These are phyloP conservation scores for Solanum chiquidenum DNA, from an alignment of 257 asterid species.

Conservation along the genomic window DNA sequence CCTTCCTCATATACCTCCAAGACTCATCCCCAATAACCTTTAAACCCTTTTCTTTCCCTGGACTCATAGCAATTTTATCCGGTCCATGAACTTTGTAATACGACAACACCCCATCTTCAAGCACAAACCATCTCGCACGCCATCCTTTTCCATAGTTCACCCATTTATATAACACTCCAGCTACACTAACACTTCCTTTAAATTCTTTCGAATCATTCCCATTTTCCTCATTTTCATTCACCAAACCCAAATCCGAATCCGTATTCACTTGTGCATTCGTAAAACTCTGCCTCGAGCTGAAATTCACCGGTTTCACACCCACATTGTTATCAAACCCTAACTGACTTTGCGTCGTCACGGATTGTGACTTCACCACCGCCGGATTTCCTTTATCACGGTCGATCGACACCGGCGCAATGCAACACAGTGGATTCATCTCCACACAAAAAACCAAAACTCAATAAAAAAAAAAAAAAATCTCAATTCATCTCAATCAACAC, in stretches of 20 bases:
- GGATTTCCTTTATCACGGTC: conserved; percentile 66
- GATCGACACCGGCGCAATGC: conserved; percentile 98
- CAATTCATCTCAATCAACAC: not conserved
- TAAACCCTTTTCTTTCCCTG: conserved; percentile 54
- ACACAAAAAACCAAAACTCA: not conserved
- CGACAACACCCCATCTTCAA: conserved; percentile 94
- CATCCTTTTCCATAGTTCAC: conserved; percentile 98
- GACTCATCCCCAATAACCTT: conserved; percentile 88
- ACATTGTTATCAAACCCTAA: conserved; percentile 25
- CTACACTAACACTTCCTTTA: conserved; percentile 38
- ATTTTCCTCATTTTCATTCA: conserved; percentile 23
- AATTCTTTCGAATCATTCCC: conserved; percentile 20
- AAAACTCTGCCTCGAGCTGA: conserved; percentile 57
- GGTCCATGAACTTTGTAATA: conserved; percentile 96
- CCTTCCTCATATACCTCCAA: conserved; percentile 79
- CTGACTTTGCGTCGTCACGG: conserved; percentile 26
- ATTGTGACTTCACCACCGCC: conserved; percentile 46
- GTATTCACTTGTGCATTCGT: conserved; percentile 33
- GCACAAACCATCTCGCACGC: conserved; percentile 92
- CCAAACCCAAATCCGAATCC: conserved; percentile 17
- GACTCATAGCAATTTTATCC: conserved; percentile 59
- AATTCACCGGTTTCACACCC: conserved; percentile 26
- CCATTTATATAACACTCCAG: conserved; percentile 83
- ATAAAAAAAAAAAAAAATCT: not conserved
- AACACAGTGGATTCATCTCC: conserved; percentile 92